Conservation (phyloP, 441 rosid genomes). For the Adansonia rubrostipa region DNA sequence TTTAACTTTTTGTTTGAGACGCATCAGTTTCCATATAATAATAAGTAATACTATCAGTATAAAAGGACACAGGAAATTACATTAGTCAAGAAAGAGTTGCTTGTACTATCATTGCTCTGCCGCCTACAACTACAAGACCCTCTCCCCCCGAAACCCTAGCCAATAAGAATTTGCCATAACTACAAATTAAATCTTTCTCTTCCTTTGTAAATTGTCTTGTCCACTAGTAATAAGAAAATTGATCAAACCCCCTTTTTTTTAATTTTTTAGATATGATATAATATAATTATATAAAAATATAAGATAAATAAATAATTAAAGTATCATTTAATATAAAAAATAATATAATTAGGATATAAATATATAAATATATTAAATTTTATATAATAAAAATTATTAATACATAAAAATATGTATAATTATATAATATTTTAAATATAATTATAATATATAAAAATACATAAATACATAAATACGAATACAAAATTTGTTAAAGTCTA, state of each 20-base stretch:
- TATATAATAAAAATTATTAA: too few relatives aligned
- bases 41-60: background rate
- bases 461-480: too few relatives aligned
- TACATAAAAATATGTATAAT: too few relatives aligned
- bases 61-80: background rate
- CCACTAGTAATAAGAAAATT: constrained; percentile 21
- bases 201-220: constrained; percentile 15
- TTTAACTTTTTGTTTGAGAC: constrained; percentile 35
- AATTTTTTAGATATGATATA: too few relatives aligned
- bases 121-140: background rate
- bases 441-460: too few relatives aligned
- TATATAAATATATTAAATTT: too few relatives aligned
- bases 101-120: background rate
- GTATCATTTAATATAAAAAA: too few relatives aligned
- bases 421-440: too few relatives aligned
- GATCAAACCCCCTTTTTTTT: background rate
- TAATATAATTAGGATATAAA: too few relatives aligned
- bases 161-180: background rate
- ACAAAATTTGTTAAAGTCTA: background rate
- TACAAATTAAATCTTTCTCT: background rate
- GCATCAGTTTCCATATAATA: too few relatives aligned
- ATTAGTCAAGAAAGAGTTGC: background rate
- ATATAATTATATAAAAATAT: too few relatives aligned
- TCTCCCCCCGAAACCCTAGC: background rate
- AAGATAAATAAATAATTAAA: too few relatives aligned